These are phyloP conservation scores for Mucor lusitanicus DNA, from an alignment of 371 early-diverging fungal species.

Conservation along the genomic window DNA sequence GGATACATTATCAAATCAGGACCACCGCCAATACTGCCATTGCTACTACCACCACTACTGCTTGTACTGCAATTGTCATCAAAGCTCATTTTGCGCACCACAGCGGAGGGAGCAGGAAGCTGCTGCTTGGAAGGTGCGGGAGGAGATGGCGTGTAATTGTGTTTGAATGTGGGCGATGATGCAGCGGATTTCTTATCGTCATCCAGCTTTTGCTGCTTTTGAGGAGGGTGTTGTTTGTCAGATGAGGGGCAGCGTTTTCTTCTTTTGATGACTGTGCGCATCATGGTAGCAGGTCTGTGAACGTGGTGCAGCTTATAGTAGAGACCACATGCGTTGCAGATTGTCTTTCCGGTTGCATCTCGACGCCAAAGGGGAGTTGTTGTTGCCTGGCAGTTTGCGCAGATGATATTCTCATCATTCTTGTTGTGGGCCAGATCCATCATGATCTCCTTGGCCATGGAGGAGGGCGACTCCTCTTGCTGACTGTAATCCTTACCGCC, in stretches of 20 bases:
- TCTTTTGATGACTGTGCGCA: conserved; percentile 58
- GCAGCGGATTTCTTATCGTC: not conserved
- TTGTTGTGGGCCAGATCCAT: conserved; percentile 5
- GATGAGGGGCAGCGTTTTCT: conserved; percentile 41
- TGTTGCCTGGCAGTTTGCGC: conserved; percentile 77
- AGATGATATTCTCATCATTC: conserved; percentile 35
- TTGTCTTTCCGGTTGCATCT: conserved; percentile 62
- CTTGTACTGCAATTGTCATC: conserved; percentile 16
- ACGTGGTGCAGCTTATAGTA: conserved; percentile 74
- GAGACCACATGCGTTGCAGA: conserved; percentile 85
- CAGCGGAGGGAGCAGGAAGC: not conserved
- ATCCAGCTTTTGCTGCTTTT: not conserved
- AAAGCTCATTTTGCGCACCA: conserved; percentile 16
- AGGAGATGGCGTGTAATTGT: not conserved
- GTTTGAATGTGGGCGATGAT: not conserved
- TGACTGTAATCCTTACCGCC: conserved; percentile 11
- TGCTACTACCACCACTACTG: conserved; percentile 2
- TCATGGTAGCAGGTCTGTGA: conserved; percentile 61
- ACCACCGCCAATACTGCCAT: not conserved
- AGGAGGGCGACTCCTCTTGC: conserved; percentile 3
- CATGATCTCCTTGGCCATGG: not conserved
- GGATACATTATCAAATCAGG: not conserved
- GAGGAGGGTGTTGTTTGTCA: not conserved
- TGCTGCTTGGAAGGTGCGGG: not conserved
- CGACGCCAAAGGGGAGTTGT: conserved; percentile 85